Evolutionary conservation across 2,329 filamentous ascomycete species (phyloP).

Genomic region (Pseudonectria buxi): DNA sequence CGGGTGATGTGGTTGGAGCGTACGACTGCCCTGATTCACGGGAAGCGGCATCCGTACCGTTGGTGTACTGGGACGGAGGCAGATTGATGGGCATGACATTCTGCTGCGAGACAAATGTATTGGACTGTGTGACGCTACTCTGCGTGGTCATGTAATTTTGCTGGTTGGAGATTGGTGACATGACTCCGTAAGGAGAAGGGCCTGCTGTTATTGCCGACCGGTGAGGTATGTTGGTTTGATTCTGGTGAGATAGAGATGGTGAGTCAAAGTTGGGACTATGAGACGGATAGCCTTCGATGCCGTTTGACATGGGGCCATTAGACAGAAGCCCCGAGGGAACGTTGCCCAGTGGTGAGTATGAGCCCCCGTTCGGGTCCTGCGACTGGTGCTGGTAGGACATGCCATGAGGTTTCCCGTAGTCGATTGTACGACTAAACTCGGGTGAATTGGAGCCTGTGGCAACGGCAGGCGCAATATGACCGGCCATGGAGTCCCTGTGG

Average conservation of each 20-base stretch:
- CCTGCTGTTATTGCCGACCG: constrained; percentile 42
- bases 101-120: constrained; percentile 51
- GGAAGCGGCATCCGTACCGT: constrained; percentile 17
- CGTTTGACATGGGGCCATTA: constrained; percentile 19
- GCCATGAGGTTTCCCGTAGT: constrained; percentile 33
- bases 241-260: constrained; percentile 17
- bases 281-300: constrained; percentile 36
- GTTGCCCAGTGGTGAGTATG: constrained; percentile 40
- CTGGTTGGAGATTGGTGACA: constrained; percentile 46
- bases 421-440: constrained; percentile 38
- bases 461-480: constrained; percentile 33
- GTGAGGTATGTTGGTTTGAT: constrained; percentile 35
- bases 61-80: constrained; percentile 51
- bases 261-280: constrained; percentile 32
- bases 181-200: constrained; percentile 42
- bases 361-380: constrained; percentile 36
- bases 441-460: constrained; percentile 39
- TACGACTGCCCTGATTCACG: constrained; percentile 33
- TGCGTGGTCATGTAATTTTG: constrained; percentile 43
- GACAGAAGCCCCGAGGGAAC: constrained; percentile 32
- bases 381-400: constrained; percentile 40
- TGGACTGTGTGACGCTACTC: constrained; percentile 38
- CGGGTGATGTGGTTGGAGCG: constrained; percentile 29
- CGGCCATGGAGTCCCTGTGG: constrained; percentile 54
- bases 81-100: constrained; percentile 58